Evolutionary conservation across 1,139 yeast species (phyloP), one percentile per base, ranked within the genome.

Genomic region (Hemisphaericaspora subhashii): DNA sequence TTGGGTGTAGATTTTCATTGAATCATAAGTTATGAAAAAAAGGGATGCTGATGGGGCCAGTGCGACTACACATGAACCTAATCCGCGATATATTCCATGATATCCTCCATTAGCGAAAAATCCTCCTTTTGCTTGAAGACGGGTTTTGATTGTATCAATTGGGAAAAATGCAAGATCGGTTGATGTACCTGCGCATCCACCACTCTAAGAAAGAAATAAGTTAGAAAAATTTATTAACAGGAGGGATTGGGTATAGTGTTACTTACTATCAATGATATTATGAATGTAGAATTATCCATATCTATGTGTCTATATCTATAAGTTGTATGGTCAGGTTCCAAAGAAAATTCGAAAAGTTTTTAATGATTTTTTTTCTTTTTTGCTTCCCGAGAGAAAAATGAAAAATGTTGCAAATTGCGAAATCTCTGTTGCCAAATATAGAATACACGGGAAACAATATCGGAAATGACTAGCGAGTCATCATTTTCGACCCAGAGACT

Each of bases 81-180:
- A 70, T 1, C 99, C 99, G 47, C 84, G 74, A 54, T 92, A 92
- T 12, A 94, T 83, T 0, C 98, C 98, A 38, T 64, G 69, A 78
- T 92, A 92, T 2, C 96, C 98, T 20, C 98, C 98, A 62, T 90
- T 92, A 16, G 64, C 69, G 59, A 88, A 86, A 55, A 92, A 90
- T 0, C 98, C 98, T 22, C 96, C 97, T 55, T 82, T 81, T 24
- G 98, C 98, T 60, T 92, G 99, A 13, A 92, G 68, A 43, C 99
- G 68, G 0, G 99, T 92, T 64, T 92, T 92, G 46, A 92, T 54
- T 2, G 99, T 94, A 53, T 94, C 99, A 33, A 92, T 87, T 8
- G 99, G 98, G 68, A 92, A 92, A 63, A 92, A 92, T 7, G 86
- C 89, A 34, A 92, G 69, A 64, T 92, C 99, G 1, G 97, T 90